Evolutionary conservation across 225 moss, liverwort and hornwort species (phyloP), one percentile per base, ranked within the genome.

Genomic region (Lunularia cruciata): DNA sequence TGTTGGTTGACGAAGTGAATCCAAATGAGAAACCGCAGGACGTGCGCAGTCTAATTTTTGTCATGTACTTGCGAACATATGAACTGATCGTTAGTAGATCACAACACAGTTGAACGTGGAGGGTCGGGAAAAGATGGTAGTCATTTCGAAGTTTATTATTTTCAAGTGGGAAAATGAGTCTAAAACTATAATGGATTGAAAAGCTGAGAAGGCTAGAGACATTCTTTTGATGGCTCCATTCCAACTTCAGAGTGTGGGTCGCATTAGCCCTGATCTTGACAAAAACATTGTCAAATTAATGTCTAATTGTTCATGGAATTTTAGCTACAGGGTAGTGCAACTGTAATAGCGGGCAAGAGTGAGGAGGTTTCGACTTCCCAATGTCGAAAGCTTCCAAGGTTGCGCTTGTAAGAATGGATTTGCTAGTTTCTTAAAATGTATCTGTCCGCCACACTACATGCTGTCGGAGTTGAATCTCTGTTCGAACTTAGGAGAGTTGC

Each of bases 401-500:
- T n/a, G n/a, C n/a, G n/a, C n/a, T n/a, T n/a, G n/a, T n/a, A n/a
- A n/a, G n/a, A n/a, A n/a, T n/a, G n/a, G n/a, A n/a, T n/a, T n/a
- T n/a, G n/a, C n/a, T n/a, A n/a, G n/a, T n/a, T n/a, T n/a, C n/a
- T n/a, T n/a, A n/a, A n/a, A n/a, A n/a, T n/a, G n/a, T n/a, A n/a
- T n/a, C n/a, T n/a, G n/a, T n/a, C n/a, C n/a, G n/a, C n/a, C n/a
- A n/a, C n/a, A 55, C 54, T 22, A 55, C 27, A 28, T 15, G 23
- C 3, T 52, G 6, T 67, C 48, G n/a, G n/a, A n/a, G 25, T 35
- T 52, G 51, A 35, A 23, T 22, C 38, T 67, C 2, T 52, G 58
- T 52, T 61, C 70, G 39, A 65, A 57, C 32, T 70, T 70, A 47
- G 70, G 69, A 49, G 77, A 60, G 59, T 65, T 45, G 52, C 72